phyloP scores from a whole-genome alignment of 75 land plant genomes.

The Larix kaempferi region DNA sequence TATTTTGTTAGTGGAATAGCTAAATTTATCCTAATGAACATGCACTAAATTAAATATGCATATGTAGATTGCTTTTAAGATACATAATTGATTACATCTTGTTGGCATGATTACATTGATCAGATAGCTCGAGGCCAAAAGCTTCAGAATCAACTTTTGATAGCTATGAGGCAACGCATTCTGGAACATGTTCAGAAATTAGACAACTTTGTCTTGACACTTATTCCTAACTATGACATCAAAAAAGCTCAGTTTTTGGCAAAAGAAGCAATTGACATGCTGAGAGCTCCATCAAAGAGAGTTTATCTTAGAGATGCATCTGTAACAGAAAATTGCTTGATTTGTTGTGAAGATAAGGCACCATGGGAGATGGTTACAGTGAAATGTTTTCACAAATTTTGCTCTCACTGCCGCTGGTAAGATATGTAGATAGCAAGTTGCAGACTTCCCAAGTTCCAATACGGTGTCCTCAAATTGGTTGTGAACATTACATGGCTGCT shows the following conservation, averaged over 20 bases:
- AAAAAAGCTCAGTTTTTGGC: constrained; percentile 40
- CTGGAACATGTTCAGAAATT: constrained; percentile 41
- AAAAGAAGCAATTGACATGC: constrained; percentile 50
- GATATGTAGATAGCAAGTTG: constrained; percentile 62
- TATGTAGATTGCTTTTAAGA: not conserved
- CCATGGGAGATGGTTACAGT: constrained; percentile 40
- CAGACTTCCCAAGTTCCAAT: constrained; percentile 62
- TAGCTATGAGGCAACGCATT: constrained; percentile 44
- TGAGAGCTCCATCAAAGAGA: constrained; percentile 14
- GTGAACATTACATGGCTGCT: constrained; percentile 48
- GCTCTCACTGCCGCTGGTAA: constrained; percentile 57
- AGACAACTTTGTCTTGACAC: constrained; percentile 42
- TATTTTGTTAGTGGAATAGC: not conserved
- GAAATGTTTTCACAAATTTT: constrained; percentile 72
- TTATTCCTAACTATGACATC: constrained; percentile 35
- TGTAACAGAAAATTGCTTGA: constrained; percentile 40
- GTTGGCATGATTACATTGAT: not conserved
- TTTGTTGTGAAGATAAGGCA: constrained; percentile 68
- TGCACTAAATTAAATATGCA: not conserved
- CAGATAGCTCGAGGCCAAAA: constrained; percentile 41
- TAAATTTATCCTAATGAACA: not conserved
- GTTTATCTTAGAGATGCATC: constrained; percentile 20
- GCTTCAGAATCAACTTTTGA: constrained; percentile 47
- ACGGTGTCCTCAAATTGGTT: constrained; percentile 72
- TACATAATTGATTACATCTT: not conserved